phyloP scores from a whole-genome alignment of 1,139 yeast genomes.

The Kluyveromyces sp. region DNA sequence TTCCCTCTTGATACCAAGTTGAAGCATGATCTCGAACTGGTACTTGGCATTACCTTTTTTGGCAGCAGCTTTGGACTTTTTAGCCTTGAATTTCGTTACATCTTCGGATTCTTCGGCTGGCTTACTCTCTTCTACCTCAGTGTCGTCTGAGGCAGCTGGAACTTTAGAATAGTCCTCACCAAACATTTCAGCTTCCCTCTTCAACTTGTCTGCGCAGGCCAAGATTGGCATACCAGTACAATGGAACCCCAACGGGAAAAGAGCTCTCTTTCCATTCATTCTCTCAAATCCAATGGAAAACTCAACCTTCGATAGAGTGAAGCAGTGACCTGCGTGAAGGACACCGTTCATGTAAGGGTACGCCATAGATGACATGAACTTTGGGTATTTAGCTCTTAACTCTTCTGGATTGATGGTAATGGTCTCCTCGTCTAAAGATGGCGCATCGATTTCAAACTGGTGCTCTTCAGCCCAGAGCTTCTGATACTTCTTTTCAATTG shows the following conservation, averaged over 20 bases:
- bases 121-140: constrained; percentile 34
- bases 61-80: constrained; percentile 87
- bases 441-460: constrained; percentile 82
- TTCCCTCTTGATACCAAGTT: constrained; percentile 75
- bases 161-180: constrained; percentile 76
- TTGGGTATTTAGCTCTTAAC: constrained; percentile 73
- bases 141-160: constrained; percentile 52
- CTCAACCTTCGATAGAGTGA: constrained; percentile 91
- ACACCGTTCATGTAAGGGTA: constrained; percentile 99
- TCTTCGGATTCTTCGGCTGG: constrained; percentile 49
- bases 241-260: constrained; percentile 96
- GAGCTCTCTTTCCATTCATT: constrained; percentile 86
- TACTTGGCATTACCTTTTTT: constrained; percentile 90
- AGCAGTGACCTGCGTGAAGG: constrained; percentile 94
- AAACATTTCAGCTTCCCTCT: constrained; percentile 85
- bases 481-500: constrained; percentile 85
- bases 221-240: constrained; percentile 99
- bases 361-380: constrained; percentile 91
- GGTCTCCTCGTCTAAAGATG: constrained; percentile 59
- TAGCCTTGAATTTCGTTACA: constrained; percentile 83
- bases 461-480: constrained; percentile 80
- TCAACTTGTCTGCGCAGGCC: constrained; percentile 93
- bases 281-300: constrained; percentile 92
- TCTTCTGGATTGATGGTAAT: constrained; percentile 53
- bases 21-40: constrained; percentile 95